Conservation (phyloP, 352 stramenopile species). For the Globisporangium solare region DNA sequence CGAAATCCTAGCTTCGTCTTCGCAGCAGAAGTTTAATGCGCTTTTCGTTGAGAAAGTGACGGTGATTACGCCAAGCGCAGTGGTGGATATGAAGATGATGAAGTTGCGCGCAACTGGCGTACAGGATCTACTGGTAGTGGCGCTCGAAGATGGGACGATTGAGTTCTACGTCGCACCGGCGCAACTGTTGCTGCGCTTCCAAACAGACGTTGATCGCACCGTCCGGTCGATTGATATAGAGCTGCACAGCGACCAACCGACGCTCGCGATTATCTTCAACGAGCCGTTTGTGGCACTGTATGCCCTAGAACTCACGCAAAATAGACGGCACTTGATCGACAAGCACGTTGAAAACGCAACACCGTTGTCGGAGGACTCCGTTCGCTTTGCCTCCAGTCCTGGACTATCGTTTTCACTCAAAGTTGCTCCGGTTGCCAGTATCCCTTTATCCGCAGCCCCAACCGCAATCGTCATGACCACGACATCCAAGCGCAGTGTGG, state of each 20-base stretch:
- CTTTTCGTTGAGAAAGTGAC: conserved; percentile 34
- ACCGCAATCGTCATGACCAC: conserved; percentile 14
- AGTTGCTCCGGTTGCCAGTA: neutral
- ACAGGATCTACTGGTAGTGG: conserved; percentile 36
- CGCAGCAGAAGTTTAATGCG: conserved; percentile 24
- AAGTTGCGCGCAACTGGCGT: conserved; percentile 20
- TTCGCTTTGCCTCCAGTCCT: neutral
- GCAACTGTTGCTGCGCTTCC: conserved; percentile 19
- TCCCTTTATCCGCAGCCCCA: conserved; percentile 12
- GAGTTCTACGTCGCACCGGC: conserved; percentile 27
- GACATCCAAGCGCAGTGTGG: conserved; percentile 17
- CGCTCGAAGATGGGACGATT: conserved; percentile 18
- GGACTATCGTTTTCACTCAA: neutral
- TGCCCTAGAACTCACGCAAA: conserved; percentile 17
- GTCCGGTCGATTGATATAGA: conserved; percentile 18
- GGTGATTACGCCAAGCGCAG: conserved; percentile 4
- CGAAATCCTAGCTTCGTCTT: neutral
- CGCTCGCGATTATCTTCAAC: conserved; percentile 18
- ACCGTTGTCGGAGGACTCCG: neutral
- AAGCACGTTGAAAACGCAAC: conserved; percentile 7
- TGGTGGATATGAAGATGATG: conserved; percentile 43
- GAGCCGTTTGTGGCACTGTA: conserved; percentile 15
- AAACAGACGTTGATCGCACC: neutral
- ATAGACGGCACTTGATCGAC: conserved; percentile 8
- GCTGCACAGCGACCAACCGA: conserved; percentile 14